A percentile compares a stretch with the other conserved stretches of the same genome.
Evolutionary conservation across 2,329 filamentous ascomycete species (phyloP).

Genomic region (Xylaria sp.): DNA sequence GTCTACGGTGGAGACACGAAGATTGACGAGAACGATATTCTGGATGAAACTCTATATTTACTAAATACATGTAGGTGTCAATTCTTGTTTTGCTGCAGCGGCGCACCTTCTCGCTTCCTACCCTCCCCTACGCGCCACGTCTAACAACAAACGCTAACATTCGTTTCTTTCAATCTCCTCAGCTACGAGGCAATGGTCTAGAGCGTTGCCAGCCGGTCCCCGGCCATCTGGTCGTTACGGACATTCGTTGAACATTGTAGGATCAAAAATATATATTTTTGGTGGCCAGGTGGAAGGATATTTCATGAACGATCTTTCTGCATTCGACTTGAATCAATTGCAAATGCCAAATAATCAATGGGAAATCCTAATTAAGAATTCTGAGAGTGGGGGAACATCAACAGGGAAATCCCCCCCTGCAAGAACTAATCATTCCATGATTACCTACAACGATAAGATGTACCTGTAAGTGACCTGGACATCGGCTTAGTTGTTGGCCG

Average conservation of each 20-base stretch:
- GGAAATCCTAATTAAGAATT: slow-evolving; percentile 89
- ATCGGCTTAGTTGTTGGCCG: background rate
- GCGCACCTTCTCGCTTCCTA: slow-evolving; percentile 6
- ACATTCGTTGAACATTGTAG: slow-evolving; percentile 94
- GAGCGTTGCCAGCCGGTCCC: slow-evolving; percentile 86
- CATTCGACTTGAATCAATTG: slow-evolving; percentile 94
- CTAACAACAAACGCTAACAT: slow-evolving; percentile 14
- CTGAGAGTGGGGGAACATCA: slow-evolving; percentile 68
- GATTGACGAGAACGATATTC: slow-evolving; percentile 87
- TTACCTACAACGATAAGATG: slow-evolving; percentile 92
- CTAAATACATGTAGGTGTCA: slow-evolving; percentile 88
- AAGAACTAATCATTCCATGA: slow-evolving; percentile 92
- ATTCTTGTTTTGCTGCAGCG: slow-evolving; percentile 3
- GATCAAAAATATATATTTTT: slow-evolving; percentile 97
- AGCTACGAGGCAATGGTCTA: slow-evolving; percentile 99
- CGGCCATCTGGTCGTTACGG: slow-evolving; percentile 93
- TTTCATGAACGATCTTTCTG: slow-evolving; percentile 97
- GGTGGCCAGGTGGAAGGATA: slow-evolving; percentile 96
- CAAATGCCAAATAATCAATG: slow-evolving; percentile 92
- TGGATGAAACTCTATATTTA: slow-evolving; percentile 96
- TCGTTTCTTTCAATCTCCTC: background rate
- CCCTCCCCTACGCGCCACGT: slow-evolving; percentile 22
- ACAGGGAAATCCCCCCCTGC: slow-evolving; percentile 81
- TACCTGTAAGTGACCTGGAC: slow-evolving; percentile 77
- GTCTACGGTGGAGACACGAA: slow-evolving; percentile 99